phyloP scores from a whole-genome alignment of 257 asterid genomes.

The Jaltomata sinuosa region DNA sequence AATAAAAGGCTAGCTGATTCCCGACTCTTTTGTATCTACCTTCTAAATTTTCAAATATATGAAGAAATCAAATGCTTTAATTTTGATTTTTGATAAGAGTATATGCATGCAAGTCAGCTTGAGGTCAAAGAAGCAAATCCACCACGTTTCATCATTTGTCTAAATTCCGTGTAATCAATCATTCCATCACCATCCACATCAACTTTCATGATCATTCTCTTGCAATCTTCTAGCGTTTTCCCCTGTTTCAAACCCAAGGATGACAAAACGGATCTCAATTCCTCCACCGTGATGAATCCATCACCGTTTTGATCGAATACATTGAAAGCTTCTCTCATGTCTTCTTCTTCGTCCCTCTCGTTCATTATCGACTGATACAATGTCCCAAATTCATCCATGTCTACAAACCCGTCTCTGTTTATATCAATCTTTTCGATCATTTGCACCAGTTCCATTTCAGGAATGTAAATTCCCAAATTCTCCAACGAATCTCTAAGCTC shows the following conservation, averaged over 20 bases:
- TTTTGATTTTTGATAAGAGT: not conserved
- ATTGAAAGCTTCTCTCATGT: slow-evolving; percentile 28
- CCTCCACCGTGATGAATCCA: slow-evolving; percentile 32
- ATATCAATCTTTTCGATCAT: slow-evolving; percentile 32
- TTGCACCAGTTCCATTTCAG: slow-evolving; percentile 26
- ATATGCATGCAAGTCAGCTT: not conserved
- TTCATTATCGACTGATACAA: slow-evolving; percentile 24
- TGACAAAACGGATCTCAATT: slow-evolving; percentile 26
- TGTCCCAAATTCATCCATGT: slow-evolving; percentile 30
- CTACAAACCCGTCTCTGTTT: slow-evolving; percentile 28
- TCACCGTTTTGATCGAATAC: slow-evolving; percentile 38
- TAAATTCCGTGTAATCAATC: slow-evolving; percentile 28
- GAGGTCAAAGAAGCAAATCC: slow-evolving; percentile 28
- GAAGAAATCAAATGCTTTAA: not conserved
- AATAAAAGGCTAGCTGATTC: not conserved
- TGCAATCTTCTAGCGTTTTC: slow-evolving; percentile 27
- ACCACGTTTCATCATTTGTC: slow-evolving; percentile 42
- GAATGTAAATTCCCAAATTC: slow-evolving; percentile 29
- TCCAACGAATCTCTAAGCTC: slow-evolving; percentile 22
- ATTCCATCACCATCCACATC: slow-evolving; percentile 37
- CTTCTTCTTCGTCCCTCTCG: slow-evolving; percentile 31
- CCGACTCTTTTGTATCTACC: not conserved
- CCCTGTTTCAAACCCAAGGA: slow-evolving; percentile 31
- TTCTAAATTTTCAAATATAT: not conserved
- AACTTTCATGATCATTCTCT: slow-evolving; percentile 27